Base-by-base conservation (phyloP, 2,329 filamentous ascomycete species). In the Diaporthe sp. region DNA sequence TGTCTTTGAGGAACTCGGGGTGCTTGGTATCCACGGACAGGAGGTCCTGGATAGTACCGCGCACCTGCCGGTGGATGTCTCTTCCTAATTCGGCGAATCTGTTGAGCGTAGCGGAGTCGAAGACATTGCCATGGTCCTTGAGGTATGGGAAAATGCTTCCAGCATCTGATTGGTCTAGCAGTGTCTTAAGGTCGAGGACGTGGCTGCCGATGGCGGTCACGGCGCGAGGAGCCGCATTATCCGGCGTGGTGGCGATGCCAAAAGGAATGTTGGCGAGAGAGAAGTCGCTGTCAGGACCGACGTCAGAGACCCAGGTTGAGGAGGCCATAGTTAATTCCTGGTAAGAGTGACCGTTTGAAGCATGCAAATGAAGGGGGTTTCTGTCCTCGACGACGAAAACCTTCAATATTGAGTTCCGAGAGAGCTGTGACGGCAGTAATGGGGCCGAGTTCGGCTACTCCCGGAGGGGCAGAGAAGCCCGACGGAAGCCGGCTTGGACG, bases 241-340 rank as follows among this genome's bases (percentile, higher is more conserved):
- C 77, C 25, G 85, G 79, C 13, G 90, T 92, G 60, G 89, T 91
- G 79, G 95, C 93, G 83, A 95, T 92, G 76, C 94, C 94, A 80
- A 95, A 95, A 1, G 94, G 94, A 72, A 95, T 91, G 82, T 95
- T 95, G 78, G 91, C 89, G 68, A 95, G 86, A 17, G 93, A 94
- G 84, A 95, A 95, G 80, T 92, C 91, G 74, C 90, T 92, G 74
- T 87, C 85, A 71, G 80, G 73, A 22, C 86, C 85, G 62, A 81
- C 76, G 44, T 76, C 75, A 12, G 79, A 76, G 12, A 82, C 79
- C 81, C 81, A 83, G 2, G 82, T 80, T 15, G 60, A 44, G 75
- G 55, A 49, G 2, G 70, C 17, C 75, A 76, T 76, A 1, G 6
- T 34, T 4, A 6, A 51, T 46, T 1, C 1, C 12, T 22, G 51